Evolutionary conservation across 2,329 filamentous ascomycete species (phyloP).

Genomic region (Akanthomyces lecanii): DNA sequence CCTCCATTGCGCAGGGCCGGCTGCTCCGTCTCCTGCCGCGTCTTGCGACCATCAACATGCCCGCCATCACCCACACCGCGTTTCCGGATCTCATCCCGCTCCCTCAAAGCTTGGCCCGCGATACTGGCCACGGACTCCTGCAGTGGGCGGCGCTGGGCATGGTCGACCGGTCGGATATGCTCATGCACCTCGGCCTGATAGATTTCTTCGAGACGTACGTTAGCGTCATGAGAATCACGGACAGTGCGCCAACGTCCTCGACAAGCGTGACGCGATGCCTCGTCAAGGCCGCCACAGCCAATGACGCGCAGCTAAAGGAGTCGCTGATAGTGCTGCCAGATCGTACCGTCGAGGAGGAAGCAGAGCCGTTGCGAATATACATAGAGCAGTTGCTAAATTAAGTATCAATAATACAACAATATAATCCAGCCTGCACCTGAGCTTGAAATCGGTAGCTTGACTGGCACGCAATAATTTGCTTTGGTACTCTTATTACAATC

Average conservation of each 20-base stretch:
- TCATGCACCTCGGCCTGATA: slow-evolving; percentile 49
- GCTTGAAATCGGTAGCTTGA: neutral
- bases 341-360: slow-evolving; percentile 48
- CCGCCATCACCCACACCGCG: slow-evolving; percentile 34
- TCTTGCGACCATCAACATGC: slow-evolving; percentile 44
- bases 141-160: slow-evolving; percentile 49
- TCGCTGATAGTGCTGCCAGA: slow-evolving; percentile 43
- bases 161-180: slow-evolving; percentile 44
- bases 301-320: slow-evolving; percentile 36
- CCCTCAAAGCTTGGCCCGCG: slow-evolving; percentile 20
- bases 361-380: slow-evolving; percentile 43
- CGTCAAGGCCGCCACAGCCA: slow-evolving; percentile 37
- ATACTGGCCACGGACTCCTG: slow-evolving; percentile 38
- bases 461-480: neutral
- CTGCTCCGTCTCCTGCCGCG: slow-evolving; percentile 49
- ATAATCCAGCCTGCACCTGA: neutral
- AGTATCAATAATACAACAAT: neutral
- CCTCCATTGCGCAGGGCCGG: slow-evolving; percentile 49
- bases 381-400: slow-evolving; percentile 24
- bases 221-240: slow-evolving; percentile 42
- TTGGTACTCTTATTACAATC: neutral
- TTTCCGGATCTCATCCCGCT: slow-evolving; percentile 33
- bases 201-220: slow-evolving; percentile 52
- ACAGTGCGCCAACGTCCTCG: slow-evolving; percentile 27
- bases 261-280: slow-evolving; percentile 23